Evolutionary conservation across 768 basidiomycete genomes (phyloP).

Genomic region (Auricularia sp.): DNA sequence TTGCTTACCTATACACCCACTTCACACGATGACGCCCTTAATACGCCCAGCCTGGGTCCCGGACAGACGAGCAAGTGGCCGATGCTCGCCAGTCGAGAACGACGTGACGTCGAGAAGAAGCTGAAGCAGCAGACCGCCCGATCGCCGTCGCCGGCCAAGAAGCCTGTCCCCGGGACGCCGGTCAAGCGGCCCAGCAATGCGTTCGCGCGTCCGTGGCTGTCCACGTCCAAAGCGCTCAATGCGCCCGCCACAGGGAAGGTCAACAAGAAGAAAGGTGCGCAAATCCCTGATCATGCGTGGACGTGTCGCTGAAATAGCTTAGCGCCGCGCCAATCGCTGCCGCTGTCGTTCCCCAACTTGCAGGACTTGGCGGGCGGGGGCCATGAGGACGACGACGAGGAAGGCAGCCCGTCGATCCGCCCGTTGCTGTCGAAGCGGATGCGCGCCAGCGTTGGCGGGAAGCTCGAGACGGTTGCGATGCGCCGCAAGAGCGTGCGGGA

Average conservation of each 20-base stretch:
- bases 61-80: slow-evolving; percentile 57
- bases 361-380: slow-evolving; percentile 25
- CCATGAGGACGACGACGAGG: slow-evolving; percentile 53
- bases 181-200: slow-evolving; percentile 47
- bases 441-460: slow-evolving; percentile 37
- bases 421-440: not conserved
- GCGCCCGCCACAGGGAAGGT: slow-evolving; percentile 2
- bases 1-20: slow-evolving; percentile 43
- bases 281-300: no score
- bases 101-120: slow-evolving; percentile 20
- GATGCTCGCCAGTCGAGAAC: slow-evolving; percentile 27
- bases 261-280: slow-evolving; percentile 1
- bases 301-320: not conserved
- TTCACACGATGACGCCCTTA: slow-evolving; percentile 37
- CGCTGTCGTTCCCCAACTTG: slow-evolving; percentile 53
- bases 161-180: slow-evolving; percentile 69
- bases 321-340: slow-evolving; percentile 27
- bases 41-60: slow-evolving; percentile 57
- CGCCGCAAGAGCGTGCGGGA: slow-evolving; percentile 70
- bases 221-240: slow-evolving; percentile 14
- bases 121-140: slow-evolving; percentile 6
- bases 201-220: slow-evolving; percentile 13
- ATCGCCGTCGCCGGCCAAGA: slow-evolving; percentile 25
- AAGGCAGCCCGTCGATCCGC: slow-evolving; percentile 42
- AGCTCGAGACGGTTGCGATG: slow-evolving; percentile 39